A percentile compares a stretch with the other conserved stretches of the same genome.
Conservation (phyloP, 2,329 filamentous ascomycete genomes). For the Myriosclerotinia scirpicola region DNA sequence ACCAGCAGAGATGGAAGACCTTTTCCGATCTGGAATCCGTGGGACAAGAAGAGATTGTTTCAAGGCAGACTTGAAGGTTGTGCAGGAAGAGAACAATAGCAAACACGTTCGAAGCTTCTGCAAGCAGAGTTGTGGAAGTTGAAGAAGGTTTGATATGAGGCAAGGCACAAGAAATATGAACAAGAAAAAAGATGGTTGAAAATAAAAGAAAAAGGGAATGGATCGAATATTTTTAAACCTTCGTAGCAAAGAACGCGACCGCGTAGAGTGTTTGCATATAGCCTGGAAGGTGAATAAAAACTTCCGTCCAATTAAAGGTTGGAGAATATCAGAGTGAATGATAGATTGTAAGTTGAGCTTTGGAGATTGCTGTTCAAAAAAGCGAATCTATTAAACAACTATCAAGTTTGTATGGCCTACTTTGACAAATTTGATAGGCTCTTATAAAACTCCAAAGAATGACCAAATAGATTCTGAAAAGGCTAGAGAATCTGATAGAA, state of each 20-base stretch:
- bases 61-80: background rate
- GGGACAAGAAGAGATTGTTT: background rate
- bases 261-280: conserved; percentile 9
- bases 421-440: background rate
- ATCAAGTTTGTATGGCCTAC: background rate
- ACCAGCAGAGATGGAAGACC: background rate
- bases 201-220: background rate
- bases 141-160: background rate
- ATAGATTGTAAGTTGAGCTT: background rate
- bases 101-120: background rate
- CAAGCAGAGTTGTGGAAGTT: background rate
- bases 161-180: background rate
- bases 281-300: background rate
- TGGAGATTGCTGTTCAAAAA: background rate
- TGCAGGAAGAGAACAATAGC: background rate
- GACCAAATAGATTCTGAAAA: background rate
- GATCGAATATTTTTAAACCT: background rate
- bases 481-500: background rate
- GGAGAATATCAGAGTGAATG: background rate
- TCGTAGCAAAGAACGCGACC: background rate
- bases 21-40: background rate
- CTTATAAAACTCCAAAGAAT: background rate
- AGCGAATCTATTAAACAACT: background rate
- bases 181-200: background rate
- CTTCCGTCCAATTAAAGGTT: background rate